A percentile compares a stretch with the other conserved stretches of the same genome.
Evolutionary conservation across 2,329 filamentous ascomycete genomes (phyloP).

Genomic region (Aspergillus texensis): DNA sequence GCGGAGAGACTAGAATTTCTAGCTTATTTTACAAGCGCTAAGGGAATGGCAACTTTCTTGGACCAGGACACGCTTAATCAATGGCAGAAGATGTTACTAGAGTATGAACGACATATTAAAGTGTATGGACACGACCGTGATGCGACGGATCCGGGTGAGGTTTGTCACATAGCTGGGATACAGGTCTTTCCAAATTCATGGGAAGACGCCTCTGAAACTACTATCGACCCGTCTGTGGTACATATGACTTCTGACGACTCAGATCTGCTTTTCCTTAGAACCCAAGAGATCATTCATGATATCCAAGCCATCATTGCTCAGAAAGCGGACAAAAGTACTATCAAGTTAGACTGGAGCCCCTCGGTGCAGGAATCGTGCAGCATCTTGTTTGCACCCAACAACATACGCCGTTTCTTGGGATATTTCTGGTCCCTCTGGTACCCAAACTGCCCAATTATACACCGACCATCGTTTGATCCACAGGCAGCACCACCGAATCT

Average conservation of each 20-base stretch:
- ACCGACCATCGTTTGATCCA: constrained; percentile 28
- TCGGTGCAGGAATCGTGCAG: constrained; percentile 11
- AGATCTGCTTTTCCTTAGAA: constrained; percentile 9
- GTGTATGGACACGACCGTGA: not conserved
- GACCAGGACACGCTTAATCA: constrained; percentile 20
- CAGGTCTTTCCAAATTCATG: not conserved
- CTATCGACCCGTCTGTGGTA: constrained; percentile 11
- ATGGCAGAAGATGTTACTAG: constrained; percentile 19
- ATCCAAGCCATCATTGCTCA: constrained; percentile 12
- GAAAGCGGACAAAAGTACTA: constrained; percentile 15
- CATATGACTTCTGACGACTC: not conserved
- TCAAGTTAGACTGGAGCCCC: constrained; percentile 19
- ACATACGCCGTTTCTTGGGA: constrained; percentile 26
- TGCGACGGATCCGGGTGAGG: not conserved
- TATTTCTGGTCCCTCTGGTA: constrained; percentile 36
- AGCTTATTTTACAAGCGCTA: constrained; percentile 26
- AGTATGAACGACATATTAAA: not conserved
- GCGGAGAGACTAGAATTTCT: constrained; percentile 26
- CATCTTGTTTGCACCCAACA: constrained; percentile 25
- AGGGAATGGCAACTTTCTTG: constrained; percentile 25
- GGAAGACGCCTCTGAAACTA: not conserved
- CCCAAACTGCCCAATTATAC: constrained; percentile 33
- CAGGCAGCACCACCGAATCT: constrained; percentile 17
- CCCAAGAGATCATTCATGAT: constrained; percentile 15
- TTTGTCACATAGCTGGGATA: no score